Evolutionary conservation across 169 alveolate genomes (phyloP).

Genomic region (Plasmodium yoelii): DNA sequence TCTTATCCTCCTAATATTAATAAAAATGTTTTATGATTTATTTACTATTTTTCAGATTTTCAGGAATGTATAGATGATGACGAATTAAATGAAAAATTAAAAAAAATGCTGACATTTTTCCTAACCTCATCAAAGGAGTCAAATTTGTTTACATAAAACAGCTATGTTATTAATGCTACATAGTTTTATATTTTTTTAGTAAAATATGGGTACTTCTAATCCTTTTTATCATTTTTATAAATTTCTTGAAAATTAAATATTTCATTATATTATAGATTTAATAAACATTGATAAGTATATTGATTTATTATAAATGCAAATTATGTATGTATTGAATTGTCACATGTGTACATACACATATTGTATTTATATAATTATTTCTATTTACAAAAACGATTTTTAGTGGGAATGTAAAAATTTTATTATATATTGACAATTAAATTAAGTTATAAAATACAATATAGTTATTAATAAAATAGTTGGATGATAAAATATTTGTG

Average conservation of each 20-base stretch:
- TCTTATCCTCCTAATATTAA: not conserved
- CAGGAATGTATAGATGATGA: constrained; percentile 58
- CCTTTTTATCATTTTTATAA: too few species aligned
- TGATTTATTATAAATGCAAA: too few species aligned
- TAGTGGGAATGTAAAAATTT: constrained; percentile 11
- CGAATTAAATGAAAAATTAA: constrained; percentile 54
- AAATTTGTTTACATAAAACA: constrained; percentile 33
- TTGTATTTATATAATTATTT: too few species aligned
- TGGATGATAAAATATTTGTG: constrained; percentile 19
- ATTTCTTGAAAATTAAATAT: too few species aligned
- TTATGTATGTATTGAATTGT: too few species aligned
- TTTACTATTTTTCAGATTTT: constrained; percentile 39
- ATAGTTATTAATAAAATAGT: constrained; percentile 18
- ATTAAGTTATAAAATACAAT: constrained; percentile 4
- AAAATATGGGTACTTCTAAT: too few species aligned
- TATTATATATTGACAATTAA: constrained; percentile 59
- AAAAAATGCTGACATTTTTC: constrained; percentile 59
- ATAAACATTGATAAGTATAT: too few species aligned
- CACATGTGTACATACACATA: too few species aligned
- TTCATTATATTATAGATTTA: too few species aligned
- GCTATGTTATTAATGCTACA: too few species aligned
- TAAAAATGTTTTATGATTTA: constrained; percentile 1
- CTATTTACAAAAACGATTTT: not conserved
- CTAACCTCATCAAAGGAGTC: constrained; percentile 73
- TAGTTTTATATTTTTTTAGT: too few species aligned